These are phyloP conservation scores for Cylindrotheca fusiformis DNA, from an alignment of 108 stramenopile genomes.

Conservation along the genomic window DNA sequence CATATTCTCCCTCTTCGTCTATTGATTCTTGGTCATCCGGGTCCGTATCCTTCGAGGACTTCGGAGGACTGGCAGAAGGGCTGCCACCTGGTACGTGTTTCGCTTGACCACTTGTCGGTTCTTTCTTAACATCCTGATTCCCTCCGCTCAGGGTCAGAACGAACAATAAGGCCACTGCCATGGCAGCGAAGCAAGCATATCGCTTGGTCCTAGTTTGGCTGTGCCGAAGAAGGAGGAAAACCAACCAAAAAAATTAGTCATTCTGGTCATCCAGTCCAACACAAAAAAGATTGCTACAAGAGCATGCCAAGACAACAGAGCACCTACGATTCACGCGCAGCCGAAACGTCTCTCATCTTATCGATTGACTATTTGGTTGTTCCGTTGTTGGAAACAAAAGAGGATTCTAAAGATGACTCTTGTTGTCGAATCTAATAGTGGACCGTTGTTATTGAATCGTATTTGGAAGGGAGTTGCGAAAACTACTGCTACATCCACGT, in stretches of 20 bases:
- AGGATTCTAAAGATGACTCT: no score
- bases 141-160: conserved; percentile 9
- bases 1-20: conserved; percentile 8
- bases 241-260: no score
- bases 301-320: background rate
- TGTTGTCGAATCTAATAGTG: no score
- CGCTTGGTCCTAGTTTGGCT: background rate
- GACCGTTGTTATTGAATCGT: no score
- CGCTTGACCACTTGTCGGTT: conserved; percentile 8
- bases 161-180: conserved; percentile 12
- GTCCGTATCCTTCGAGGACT: background rate
- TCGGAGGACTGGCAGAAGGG: background rate
- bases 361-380: no score
- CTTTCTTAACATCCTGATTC: background rate
- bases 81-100: conserved; percentile 2
- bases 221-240: no score
- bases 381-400: no score
- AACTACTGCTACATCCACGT: no score
- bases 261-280: no score
- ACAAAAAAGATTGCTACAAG: no score
- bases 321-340: background rate
- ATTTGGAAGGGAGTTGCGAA: no score
- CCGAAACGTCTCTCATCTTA: background rate
- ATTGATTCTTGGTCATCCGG: conserved; percentile 6
- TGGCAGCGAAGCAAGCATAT: conserved; percentile 10